These are phyloP conservation scores for Leccinum truebloodii DNA, from an alignment of 768 basidiomycete species.

Conservation along the genomic window DNA sequence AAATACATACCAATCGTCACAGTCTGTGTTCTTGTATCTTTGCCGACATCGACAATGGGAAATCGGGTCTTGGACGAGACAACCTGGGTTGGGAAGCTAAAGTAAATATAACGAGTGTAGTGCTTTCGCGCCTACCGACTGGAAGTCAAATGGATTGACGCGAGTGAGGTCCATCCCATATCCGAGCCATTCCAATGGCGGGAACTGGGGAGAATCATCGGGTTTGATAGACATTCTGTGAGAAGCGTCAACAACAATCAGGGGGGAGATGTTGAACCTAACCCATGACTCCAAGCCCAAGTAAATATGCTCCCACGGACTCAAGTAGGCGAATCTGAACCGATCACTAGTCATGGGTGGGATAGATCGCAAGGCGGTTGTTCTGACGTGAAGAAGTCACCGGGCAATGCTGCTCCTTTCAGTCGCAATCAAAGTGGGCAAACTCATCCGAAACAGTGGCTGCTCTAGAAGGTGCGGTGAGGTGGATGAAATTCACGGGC, in stretches of 20 bases:
- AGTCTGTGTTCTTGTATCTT: neutral
- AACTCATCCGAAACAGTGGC: neutral
- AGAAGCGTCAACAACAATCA: neutral
- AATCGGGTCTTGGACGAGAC: conserved; percentile 1
- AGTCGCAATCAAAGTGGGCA: neutral
- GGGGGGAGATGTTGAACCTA: neutral
- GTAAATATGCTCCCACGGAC: neutral
- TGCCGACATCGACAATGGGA: conserved; percentile 4
- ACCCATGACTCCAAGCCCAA: neutral
- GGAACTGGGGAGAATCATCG: neutral
- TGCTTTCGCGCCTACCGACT: neutral
- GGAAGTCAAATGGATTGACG: conserved; percentile 1
- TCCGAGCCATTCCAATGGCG: conserved; percentile 8
- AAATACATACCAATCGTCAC: conserved; percentile 2
- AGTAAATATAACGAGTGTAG: neutral
- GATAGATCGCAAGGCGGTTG: neutral
- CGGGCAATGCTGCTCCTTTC: neutral
- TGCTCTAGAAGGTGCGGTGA: neutral
- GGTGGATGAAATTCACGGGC: too few species aligned
- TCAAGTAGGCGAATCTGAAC: neutral
- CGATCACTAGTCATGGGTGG: neutral
- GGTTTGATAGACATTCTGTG: neutral
- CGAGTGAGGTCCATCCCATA: conserved; percentile 7
- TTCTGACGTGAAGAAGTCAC: neutral
- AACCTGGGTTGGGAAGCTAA: neutral